These are phyloP conservation scores for Candida stauntonica DNA, from an alignment of 805 yeast species.

Conservation along the genomic window DNA sequence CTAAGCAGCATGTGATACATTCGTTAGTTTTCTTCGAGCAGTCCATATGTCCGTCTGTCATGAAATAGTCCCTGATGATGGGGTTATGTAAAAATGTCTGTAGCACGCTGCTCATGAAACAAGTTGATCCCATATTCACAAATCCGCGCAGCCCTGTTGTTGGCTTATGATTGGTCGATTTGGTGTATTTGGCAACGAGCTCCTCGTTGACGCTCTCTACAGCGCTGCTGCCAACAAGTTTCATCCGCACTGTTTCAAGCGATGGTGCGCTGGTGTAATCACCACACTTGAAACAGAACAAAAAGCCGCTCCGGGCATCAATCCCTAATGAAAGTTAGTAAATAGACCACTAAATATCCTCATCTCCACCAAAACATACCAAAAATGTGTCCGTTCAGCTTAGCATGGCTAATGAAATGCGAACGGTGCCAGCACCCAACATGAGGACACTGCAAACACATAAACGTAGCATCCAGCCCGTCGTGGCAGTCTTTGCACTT, in stretches of 20 bases:
- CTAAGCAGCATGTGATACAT: slow-evolving; percentile 86
- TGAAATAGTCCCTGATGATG: slow-evolving; percentile 67
- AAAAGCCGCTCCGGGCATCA: slow-evolving; percentile 60
- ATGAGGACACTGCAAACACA: slow-evolving; percentile 76
- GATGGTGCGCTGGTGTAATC: slow-evolving; percentile 62
- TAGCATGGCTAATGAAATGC: slow-evolving; percentile 46
- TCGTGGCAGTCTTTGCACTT: slow-evolving; percentile 48
- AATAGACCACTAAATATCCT: not conserved
- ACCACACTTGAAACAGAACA: slow-evolving; percentile 77
- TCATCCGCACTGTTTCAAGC: slow-evolving; percentile 46
- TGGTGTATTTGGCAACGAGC: slow-evolving; percentile 31
- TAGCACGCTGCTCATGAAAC: slow-evolving; percentile 91
- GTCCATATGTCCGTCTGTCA: slow-evolving; percentile 66
- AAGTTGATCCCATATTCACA: slow-evolving; percentile 93
- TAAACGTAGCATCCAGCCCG: slow-evolving; percentile 36
- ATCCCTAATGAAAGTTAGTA: slow-evolving; percentile 31
- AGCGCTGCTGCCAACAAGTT: not conserved
- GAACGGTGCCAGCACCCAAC: slow-evolving; percentile 59
- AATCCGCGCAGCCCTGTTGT: slow-evolving; percentile 83
- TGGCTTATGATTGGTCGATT: slow-evolving; percentile 41
- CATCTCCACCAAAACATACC: slow-evolving; percentile 32
- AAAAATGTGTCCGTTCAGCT: slow-evolving; percentile 45
- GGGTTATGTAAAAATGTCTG: slow-evolving; percentile 93
- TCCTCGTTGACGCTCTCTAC: slow-evolving; percentile 23
- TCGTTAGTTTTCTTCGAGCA: slow-evolving; percentile 38